These are phyloP conservation scores for Rhododendron simsii DNA, from an alignment of 148 eudicot genomes.

Conservation along the genomic window DNA sequence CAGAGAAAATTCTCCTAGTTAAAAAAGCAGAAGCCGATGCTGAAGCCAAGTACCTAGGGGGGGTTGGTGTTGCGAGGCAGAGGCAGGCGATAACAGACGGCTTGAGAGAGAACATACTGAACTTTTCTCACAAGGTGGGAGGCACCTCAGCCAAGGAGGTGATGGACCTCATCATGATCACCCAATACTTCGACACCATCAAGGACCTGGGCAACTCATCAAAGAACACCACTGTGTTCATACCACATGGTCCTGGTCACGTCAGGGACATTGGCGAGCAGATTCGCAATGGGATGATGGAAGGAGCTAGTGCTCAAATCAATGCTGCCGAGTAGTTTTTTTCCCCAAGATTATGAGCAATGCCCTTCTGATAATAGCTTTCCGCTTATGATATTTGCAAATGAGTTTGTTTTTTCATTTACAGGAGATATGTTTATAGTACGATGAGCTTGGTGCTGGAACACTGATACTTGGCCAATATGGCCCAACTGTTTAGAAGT, in stretches of 20 bases:
- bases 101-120: conserved; percentile 85
- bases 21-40: conserved; percentile 97
- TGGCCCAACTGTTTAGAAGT: too few species aligned
- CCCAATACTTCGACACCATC: conserved; percentile 94
- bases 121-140: conserved; percentile 85
- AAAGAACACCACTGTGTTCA: conserved; percentile 87
- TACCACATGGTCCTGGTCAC: conserved; percentile 98
- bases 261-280: conserved; percentile 86
- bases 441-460: too few species aligned
- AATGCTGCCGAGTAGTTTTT: conserved; percentile 15
- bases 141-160: conserved; percentile 93
- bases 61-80: conserved; percentile 97
- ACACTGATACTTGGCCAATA: too few species aligned
- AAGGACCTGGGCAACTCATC: conserved; percentile 91
- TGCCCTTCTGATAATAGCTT: neutral
- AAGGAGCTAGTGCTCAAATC: conserved; percentile 50
- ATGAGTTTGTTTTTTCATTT: neutral
- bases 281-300: conserved; percentile 92
- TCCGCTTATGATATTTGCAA: neutral
- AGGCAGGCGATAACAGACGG: conserved; percentile 99
- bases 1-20: conserved; percentile 81
- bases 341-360: neutral
- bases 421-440: too few species aligned
- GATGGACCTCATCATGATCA: conserved; percentile 98
- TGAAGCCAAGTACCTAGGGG: conserved; percentile 90